A percentile compares a stretch with the other conserved stretches of the same genome.
Evolutionary conservation across 805 yeast genomes (phyloP).

Genomic region (Candida railenensis): DNA sequence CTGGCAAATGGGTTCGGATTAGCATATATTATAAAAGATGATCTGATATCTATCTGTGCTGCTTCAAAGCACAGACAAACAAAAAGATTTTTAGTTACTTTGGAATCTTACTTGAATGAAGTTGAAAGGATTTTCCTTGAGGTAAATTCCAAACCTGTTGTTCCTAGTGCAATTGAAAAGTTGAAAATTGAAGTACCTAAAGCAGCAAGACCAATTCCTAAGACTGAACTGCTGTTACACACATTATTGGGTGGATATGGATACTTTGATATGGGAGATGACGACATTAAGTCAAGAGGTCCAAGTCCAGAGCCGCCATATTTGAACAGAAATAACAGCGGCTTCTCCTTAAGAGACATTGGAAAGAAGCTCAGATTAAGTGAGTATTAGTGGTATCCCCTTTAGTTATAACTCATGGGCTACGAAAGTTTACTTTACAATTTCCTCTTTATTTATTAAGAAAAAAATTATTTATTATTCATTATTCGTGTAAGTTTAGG

Average conservation of each 20-base stretch:
- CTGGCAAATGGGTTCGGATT: slow-evolving; percentile 59
- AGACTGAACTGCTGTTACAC: slow-evolving; percentile 14
- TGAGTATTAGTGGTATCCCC: slow-evolving; percentile 44
- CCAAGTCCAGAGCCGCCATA: slow-evolving; percentile 56
- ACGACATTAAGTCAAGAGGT: slow-evolving; percentile 54
- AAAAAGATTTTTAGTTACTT: slow-evolving; percentile 51
- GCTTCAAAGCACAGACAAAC: slow-evolving; percentile 64
- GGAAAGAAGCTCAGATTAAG: slow-evolving; percentile 64
- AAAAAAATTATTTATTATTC: background rate
- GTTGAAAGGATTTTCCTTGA: slow-evolving; percentile 35
- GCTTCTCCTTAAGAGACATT: slow-evolving; percentile 51
- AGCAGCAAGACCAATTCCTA: slow-evolving; percentile 9
- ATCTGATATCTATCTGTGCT: slow-evolving; percentile 51
- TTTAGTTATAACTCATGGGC: too few relatives aligned
- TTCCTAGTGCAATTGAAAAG: slow-evolving; percentile 28
- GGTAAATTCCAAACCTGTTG: slow-evolving; percentile 15
- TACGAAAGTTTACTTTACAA: background rate
- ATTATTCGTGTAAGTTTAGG: background rate
- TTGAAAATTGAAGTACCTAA: slow-evolving; percentile 22
- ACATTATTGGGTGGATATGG: slow-evolving; percentile 58
- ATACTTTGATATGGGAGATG: slow-evolving; percentile 57
- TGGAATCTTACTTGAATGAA: slow-evolving; percentile 49
- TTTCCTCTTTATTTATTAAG: slow-evolving; percentile 1
- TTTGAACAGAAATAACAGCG: slow-evolving; percentile 36
- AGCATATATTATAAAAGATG: slow-evolving; percentile 55